phyloP scores from a whole-genome alignment of 139 green algal species.

The Cymbomonas tetramitiformis region DNA sequence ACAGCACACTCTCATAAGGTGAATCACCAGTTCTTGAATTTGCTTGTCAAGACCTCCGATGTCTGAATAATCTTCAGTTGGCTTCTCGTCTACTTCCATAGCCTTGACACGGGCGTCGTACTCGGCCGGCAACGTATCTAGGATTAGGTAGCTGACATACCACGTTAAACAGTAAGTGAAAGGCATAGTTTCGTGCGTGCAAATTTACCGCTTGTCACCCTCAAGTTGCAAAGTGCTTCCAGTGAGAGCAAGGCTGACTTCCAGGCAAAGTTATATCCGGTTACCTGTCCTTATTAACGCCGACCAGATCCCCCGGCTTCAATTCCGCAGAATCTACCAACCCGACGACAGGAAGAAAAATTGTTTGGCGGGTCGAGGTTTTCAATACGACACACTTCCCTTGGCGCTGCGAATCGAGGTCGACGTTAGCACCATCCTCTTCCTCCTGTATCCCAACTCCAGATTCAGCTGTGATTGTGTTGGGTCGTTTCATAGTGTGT shows the following conservation, averaged over 20 bases:
- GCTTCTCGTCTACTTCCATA: constrained; percentile 96
- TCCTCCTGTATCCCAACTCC: no score
- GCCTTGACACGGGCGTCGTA: constrained; percentile 93
- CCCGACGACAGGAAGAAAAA: constrained; percentile 93
- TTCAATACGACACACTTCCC: constrained; percentile 96
- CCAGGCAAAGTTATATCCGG: no score
- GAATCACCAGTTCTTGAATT: constrained; percentile 41
- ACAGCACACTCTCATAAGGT: neutral
- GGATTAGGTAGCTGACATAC: constrained; percentile 96
- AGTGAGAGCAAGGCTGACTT: no score
- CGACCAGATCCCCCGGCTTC: constrained; percentile 84
- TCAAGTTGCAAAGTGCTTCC: no score
- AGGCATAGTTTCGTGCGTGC: no score
- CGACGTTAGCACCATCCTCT: constrained; percentile 52
- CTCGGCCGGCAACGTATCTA: constrained; percentile 92
- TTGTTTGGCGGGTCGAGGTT: constrained; percentile 82
- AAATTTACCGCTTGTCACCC: no score
- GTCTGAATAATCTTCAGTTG: constrained; percentile 95
- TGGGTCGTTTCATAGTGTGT: no score
- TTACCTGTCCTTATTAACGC: constrained; percentile 97
- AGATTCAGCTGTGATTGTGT: no score
- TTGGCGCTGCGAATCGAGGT: constrained; percentile 74
- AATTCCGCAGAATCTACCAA: constrained; percentile 78
- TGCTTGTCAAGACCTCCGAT: constrained; percentile 94
- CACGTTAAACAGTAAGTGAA: no score